phyloP scores from a whole-genome alignment of 2,329 filamentous ascomycete species.

The Venturia carpophila region DNA sequence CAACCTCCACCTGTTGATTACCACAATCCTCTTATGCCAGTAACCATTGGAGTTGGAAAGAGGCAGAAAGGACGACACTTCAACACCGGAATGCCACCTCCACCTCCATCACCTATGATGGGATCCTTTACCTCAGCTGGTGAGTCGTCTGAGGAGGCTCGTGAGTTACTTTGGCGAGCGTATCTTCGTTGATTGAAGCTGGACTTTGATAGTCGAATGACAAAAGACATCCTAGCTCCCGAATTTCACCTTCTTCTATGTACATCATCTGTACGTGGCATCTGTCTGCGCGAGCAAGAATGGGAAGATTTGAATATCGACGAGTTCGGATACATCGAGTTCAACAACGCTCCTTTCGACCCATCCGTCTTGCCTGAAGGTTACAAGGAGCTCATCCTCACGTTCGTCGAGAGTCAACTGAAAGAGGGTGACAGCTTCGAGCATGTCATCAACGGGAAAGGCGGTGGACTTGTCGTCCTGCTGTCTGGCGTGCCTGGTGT shows the following conservation, averaged over 20 bases:
- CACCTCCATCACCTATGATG: not conserved
- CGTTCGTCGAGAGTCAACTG: conserved; percentile 51
- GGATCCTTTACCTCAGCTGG: not conserved
- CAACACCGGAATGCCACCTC: not conserved
- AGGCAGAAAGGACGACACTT: not conserved
- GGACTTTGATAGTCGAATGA: not conserved
- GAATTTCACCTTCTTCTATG: conserved; percentile 61
- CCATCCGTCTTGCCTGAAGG: conserved; percentile 63
- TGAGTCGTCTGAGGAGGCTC: not conserved
- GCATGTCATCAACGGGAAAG: conserved; percentile 20
- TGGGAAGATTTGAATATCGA: conserved; percentile 86
- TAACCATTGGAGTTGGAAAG: not conserved
- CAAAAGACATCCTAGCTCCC: not conserved
- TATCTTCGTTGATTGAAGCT: not conserved
- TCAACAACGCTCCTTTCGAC: conserved; percentile 76
- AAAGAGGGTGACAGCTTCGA: conserved; percentile 27
- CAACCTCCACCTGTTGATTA: not conserved
- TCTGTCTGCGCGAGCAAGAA: conserved; percentile 78
- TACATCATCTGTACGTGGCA: conserved; percentile 77
- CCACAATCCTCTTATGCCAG: not conserved
- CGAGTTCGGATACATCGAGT: conserved; percentile 69
- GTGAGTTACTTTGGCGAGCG: not conserved
- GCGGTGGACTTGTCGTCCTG: conserved; percentile 21
- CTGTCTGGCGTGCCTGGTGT: conserved; percentile 20
- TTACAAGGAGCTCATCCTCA: conserved; percentile 61